A percentile compares a stretch with the other conserved stretches of the same genome.
phyloP scores from a whole-genome alignment of 148 eudicot genomes.

The Spergularia bocconei region DNA sequence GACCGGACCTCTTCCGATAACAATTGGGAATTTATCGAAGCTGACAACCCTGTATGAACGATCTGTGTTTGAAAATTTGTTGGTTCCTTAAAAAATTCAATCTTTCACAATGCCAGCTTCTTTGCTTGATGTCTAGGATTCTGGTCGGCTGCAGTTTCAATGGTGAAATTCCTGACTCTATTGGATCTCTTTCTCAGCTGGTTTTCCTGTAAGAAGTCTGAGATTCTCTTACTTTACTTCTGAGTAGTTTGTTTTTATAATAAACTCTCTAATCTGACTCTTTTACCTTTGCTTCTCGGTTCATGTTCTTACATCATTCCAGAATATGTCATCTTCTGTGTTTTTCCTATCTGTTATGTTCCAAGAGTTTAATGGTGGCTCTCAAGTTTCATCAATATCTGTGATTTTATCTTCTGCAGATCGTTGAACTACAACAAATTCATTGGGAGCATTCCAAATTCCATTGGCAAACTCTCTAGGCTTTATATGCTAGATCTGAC shows the following conservation, averaged over 20 bases:
- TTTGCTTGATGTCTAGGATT: background rate
- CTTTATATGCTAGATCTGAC: conserved; percentile 60
- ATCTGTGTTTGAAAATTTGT: background rate
- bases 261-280: background rate
- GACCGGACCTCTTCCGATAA: conserved; percentile 14
- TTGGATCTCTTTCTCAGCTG: conserved; percentile 60
- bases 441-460: conserved; percentile 47
- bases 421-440: conserved; percentile 54
- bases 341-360: background rate
- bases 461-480: conserved; percentile 37
- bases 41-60: conserved; percentile 18
- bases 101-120: background rate
- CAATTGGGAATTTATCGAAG: conserved; percentile 21
- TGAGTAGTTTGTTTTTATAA: background rate
- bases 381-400: no score
- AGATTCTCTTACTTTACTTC: background rate
- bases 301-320: no score
- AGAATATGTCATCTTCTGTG: background rate
- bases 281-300: no score
- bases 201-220: conserved; percentile 49
- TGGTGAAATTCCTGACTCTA: conserved; percentile 64
- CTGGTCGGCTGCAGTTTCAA: conserved; percentile 63
- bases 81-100: background rate
- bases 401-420: conserved; percentile 13
- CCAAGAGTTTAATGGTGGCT: background rate